These are phyloP conservation scores for Halophytophthora batemanensis DNA, from an alignment of 352 stramenopile species.

Conservation along the genomic window DNA sequence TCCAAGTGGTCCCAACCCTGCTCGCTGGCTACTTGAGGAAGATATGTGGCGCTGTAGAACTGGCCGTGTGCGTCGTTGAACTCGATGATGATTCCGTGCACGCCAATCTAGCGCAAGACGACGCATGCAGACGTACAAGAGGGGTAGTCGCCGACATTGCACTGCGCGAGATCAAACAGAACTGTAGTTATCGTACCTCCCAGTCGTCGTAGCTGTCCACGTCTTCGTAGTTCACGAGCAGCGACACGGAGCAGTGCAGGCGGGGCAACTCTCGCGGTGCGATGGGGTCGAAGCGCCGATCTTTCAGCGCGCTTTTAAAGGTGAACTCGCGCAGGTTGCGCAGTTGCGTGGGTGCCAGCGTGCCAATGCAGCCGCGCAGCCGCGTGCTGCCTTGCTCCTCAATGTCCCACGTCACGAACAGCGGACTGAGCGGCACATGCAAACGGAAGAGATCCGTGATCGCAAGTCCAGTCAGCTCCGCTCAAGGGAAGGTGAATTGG, in stretches of 20 bases:
- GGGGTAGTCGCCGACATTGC: not conserved
- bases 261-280: conserved; percentile 55
- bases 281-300: conserved; percentile 78
- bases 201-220: conserved; percentile 76
- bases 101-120: conserved; percentile 39
- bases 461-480: no score
- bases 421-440: conserved; percentile 29
- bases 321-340: conserved; percentile 75
- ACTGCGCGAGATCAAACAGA: no score
- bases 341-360: conserved; percentile 58
- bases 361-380: conserved; percentile 79
- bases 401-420: conserved; percentile 87
- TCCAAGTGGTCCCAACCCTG: conserved; percentile 72
- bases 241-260: conserved; percentile 74
- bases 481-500: no score
- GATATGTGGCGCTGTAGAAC: conserved; percentile 72
- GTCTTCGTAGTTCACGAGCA: conserved; percentile 81
- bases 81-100: conserved; percentile 81
- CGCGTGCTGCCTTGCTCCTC: conserved; percentile 43
- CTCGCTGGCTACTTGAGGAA: conserved; percentile 74
- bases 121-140: not conserved
- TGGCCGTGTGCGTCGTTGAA: conserved; percentile 50
- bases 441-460: not conserved
- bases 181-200: conserved; percentile 56
- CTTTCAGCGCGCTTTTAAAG: conserved; percentile 79